Percentiles rank a stretch among this genome's conserved stretches.
phyloP scores from a whole-genome alignment of 495 filamentous ascomycete species.

The Gamarada debralockiae region DNA sequence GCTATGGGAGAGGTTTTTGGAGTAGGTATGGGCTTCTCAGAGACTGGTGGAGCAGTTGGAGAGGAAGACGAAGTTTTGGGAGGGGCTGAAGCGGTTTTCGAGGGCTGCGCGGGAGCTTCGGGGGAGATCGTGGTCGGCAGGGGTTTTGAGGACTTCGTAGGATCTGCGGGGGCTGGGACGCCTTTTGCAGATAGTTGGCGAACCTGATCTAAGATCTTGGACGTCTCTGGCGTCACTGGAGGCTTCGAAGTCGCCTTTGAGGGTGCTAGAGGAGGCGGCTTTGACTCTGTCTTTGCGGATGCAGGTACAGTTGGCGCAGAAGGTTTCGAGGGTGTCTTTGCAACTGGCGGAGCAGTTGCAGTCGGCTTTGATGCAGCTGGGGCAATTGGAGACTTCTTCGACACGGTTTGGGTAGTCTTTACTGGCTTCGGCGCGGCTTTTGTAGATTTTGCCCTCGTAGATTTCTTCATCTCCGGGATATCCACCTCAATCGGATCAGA shows the following conservation, averaged over 20 bases:
- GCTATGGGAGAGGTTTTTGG: constrained; percentile 2
- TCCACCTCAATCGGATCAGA: constrained; percentile 18
- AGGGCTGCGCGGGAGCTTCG: constrained; percentile 3
- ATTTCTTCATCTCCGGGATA: constrained; percentile 10
- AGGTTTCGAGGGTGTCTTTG: background rate
- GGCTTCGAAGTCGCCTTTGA: background rate
- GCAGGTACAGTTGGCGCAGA: background rate
- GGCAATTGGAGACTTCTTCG: constrained; percentile 3
- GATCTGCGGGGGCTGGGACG: constrained; percentile 1
- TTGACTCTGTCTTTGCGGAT: background rate
- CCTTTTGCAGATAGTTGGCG: constrained; percentile 14
- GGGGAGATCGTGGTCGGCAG: background rate
- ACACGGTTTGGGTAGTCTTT: background rate
- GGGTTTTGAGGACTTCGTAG: background rate
- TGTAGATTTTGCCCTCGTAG: constrained; percentile 19
- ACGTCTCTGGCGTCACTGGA: constrained; percentile 13
- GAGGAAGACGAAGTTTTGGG: background rate
- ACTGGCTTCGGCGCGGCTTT: constrained; percentile 14
- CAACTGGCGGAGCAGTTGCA: background rate
- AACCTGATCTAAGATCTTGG: constrained; percentile 19
- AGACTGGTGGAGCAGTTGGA: background rate
- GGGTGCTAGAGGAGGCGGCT: background rate
- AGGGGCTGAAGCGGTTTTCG: constrained; percentile 2
- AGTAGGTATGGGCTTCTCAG: background rate
- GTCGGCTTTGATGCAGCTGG: background rate